Percentiles rank a stretch among this genome's conserved stretches.
Conservation (phyloP, 345 rosid species). For the Alliaria petiolata region DNA sequence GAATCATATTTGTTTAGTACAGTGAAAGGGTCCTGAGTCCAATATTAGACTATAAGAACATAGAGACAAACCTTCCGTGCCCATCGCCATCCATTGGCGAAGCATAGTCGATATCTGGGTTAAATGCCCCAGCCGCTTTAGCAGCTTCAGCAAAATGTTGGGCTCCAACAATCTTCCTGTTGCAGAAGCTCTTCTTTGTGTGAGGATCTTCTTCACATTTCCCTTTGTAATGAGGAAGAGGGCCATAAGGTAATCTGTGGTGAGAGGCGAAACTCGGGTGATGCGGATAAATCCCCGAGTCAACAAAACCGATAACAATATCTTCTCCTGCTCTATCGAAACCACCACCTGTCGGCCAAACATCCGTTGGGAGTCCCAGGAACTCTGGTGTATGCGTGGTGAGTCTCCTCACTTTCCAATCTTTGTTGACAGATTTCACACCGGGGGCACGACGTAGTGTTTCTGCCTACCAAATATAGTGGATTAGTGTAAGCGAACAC, state of each 20-base stretch:
- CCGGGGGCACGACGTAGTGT: conserved; percentile 68
- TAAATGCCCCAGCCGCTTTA: conserved; percentile 86
- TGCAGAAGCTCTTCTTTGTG: conserved; percentile 75
- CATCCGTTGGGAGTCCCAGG: conserved; percentile 96
- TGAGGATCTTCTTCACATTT: conserved; percentile 88
- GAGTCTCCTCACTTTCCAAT: conserved; percentile 96
- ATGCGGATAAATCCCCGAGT: conserved; percentile 91
- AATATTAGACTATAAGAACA: background rate
- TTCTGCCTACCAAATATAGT: conserved; percentile 77
- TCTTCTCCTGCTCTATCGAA: conserved; percentile 95
- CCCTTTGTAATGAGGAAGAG: conserved; percentile 82
- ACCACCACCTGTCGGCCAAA: conserved; percentile 99
- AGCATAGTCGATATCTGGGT: conserved; percentile 81
- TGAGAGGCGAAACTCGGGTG: conserved; percentile 90
- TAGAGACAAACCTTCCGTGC: conserved; percentile 75
- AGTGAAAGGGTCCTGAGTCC: background rate
- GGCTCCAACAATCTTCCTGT: conserved; percentile 96
- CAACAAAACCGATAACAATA: conserved; percentile 92
- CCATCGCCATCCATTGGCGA: conserved; percentile 99
- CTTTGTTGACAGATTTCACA: conserved; percentile 85
- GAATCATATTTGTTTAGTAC: conserved; percentile 24
- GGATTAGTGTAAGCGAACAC: conserved; percentile 41
- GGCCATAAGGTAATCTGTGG: conserved; percentile 67
- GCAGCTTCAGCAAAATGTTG: conserved; percentile 99
- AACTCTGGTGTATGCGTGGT: conserved; percentile 99